Conservation (phyloP, 345 rosid genomes). For the Bretschneidera sinensis region DNA sequence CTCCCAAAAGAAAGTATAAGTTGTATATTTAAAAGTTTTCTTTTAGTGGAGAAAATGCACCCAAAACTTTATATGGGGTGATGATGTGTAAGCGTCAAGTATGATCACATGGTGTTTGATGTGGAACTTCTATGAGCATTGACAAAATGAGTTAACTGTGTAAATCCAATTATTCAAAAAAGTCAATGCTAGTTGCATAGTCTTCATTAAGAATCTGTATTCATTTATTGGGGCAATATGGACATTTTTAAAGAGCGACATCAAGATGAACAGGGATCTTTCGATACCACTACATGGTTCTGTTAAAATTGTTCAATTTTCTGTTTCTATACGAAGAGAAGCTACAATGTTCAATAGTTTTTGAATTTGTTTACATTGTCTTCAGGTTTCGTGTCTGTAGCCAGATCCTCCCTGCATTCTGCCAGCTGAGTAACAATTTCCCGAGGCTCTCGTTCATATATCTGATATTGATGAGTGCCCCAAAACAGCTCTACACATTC, state of each 20-base stretch:
- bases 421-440: slow-evolving; percentile 62
- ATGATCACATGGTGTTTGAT: neutral
- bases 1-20: no score
- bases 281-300: neutral
- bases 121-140: neutral
- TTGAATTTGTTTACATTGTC: neutral
- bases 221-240: no score
- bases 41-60: no score
- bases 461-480: slow-evolving; percentile 94
- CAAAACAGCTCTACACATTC: slow-evolving; percentile 70
- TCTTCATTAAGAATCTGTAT: no score
- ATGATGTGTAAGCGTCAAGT: neutral
- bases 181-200: no score
- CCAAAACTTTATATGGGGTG: neutral
- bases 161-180: no score
- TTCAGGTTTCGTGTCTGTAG: slow-evolving; percentile 85
- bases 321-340: neutral
- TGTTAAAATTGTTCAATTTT: neutral
- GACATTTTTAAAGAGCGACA: no score
- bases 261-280: no score
- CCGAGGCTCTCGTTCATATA: slow-evolving; percentile 62
- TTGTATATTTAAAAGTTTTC: no score
- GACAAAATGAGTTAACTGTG: no score
- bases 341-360: no score
- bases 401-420: slow-evolving; percentile 75